Evolutionary conservation across 2,329 filamentous ascomycete species (phyloP).

Genomic region (Talaromyces amestolkiae): DNA sequence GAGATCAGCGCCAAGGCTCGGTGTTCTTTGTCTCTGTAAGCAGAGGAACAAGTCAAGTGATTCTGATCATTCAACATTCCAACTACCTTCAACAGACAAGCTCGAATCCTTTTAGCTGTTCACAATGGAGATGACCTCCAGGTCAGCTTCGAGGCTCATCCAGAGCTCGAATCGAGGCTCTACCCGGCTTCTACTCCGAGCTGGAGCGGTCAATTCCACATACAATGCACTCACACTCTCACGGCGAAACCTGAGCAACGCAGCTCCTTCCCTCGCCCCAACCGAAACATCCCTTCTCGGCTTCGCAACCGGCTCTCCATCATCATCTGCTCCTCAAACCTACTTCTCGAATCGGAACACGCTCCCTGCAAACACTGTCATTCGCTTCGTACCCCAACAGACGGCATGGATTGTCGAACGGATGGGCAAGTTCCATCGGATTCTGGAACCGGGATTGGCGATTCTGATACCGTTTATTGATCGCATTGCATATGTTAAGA

Average conservation of each 20-base stretch:
- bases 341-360: slow-evolving; percentile 68
- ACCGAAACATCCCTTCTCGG: slow-evolving; percentile 36
- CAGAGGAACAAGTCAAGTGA: background rate
- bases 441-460: slow-evolving; percentile 86
- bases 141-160: slow-evolving; percentile 36
- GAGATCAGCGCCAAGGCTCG: slow-evolving; percentile 10
- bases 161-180: slow-evolving; percentile 24
- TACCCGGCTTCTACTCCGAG: slow-evolving; percentile 26
- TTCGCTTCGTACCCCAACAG: slow-evolving; percentile 98
- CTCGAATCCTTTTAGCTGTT: slow-evolving; percentile 3
- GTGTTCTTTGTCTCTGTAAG: slow-evolving; percentile 1
- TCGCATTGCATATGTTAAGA: slow-evolving; percentile 96
- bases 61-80: background rate
- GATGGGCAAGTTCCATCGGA: slow-evolving; percentile 96
- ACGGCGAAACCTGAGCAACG: slow-evolving; percentile 32
- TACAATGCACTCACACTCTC: slow-evolving; percentile 16
- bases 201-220: slow-evolving; percentile 25
- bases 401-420: slow-evolving; percentile 99
- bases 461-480: slow-evolving; percentile 88
- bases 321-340: slow-evolving; percentile 55
- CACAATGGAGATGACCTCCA: slow-evolving; percentile 40
- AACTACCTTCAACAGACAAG: background rate
- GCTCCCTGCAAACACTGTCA: slow-evolving; percentile 86
- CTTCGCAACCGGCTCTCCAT: slow-evolving; percentile 27
- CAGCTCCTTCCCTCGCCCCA: slow-evolving; percentile 27